A percentile compares a stretch with the other conserved stretches of the same genome.
phyloP scores from a whole-genome alignment of 108 stramenopile species.

The Skeletonema grethae region DNA sequence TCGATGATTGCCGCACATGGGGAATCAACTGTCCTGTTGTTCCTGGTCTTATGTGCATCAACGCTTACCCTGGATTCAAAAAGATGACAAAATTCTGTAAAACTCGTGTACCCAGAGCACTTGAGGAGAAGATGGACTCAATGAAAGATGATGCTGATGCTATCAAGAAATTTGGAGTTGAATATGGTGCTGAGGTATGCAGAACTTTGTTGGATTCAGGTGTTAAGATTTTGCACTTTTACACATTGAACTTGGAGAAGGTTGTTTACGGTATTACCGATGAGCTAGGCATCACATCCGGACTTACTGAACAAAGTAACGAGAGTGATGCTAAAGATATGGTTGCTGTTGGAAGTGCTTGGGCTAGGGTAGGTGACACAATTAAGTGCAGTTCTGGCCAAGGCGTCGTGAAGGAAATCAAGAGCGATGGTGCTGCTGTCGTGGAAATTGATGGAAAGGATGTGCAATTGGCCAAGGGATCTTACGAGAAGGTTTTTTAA shows the following conservation, averaged over 20 bases:
- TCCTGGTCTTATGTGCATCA: slow-evolving; percentile 99
- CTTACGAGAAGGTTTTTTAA: slow-evolving; percentile 69
- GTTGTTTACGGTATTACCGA: slow-evolving; percentile 93
- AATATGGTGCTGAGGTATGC: slow-evolving; percentile 91
- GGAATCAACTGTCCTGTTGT: slow-evolving; percentile 95
- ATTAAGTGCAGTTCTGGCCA: slow-evolving; percentile 76
- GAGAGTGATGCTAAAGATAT: slow-evolving; percentile 82
- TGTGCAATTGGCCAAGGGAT: slow-evolving; percentile 59
- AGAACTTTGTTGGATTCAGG: slow-evolving; percentile 76
- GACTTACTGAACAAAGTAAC: slow-evolving; percentile 57
- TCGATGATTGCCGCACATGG: slow-evolving; percentile 86
- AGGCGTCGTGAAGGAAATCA: slow-evolving; percentile 77
- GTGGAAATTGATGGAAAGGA: slow-evolving; percentile 65
- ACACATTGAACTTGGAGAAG: slow-evolving; percentile 97
- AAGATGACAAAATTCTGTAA: slow-evolving; percentile 99
- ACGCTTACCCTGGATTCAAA: slow-evolving; percentile 94
- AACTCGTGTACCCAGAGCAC: slow-evolving; percentile 91
- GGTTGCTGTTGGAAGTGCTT: slow-evolving; percentile 88
- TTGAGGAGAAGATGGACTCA: slow-evolving; percentile 84
- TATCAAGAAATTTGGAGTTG: slow-evolving; percentile 91
- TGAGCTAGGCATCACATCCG: slow-evolving; percentile 58
- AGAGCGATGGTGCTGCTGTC: slow-evolving; percentile 62
- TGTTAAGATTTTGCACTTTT: slow-evolving; percentile 93
- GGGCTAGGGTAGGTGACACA: slow-evolving; percentile 89
- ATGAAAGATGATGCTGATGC: slow-evolving; percentile 90